Percentiles rank a stretch among this genome's conserved stretches.
Evolutionary conservation across 2,329 filamentous ascomycete species (phyloP).

Genomic region (Colletotrichum destructivum): DNA sequence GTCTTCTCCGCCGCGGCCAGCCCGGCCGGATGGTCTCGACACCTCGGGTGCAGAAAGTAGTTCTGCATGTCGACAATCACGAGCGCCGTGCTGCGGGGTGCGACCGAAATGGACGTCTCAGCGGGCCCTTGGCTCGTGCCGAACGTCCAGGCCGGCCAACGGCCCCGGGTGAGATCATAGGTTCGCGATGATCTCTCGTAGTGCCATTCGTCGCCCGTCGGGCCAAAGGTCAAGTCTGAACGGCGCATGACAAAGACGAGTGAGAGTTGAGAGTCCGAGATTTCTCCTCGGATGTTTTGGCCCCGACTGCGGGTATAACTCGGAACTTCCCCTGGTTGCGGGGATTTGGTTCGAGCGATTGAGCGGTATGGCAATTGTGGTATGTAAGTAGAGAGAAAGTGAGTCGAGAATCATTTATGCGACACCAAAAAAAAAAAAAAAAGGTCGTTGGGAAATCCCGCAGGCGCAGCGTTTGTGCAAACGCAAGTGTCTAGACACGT

Average conservation of each 20-base stretch:
- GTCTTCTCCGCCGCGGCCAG: conserved; percentile 58
- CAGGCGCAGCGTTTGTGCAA: conserved; percentile 5
- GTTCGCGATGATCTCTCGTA: conserved; percentile 39
- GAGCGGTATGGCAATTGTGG: not conserved
- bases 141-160: conserved; percentile 31
- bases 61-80: conserved; percentile 70
- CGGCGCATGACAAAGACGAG: conserved; percentile 21
- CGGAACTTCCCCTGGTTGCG: conserved; percentile 29
- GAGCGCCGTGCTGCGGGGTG: conserved; percentile 59
- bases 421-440: no score
- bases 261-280: conserved; percentile 15
- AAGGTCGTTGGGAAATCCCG: conserved; percentile 17
- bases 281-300: conserved; percentile 37
- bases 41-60: conserved; percentile 60
- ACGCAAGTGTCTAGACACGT: conserved; percentile 1
- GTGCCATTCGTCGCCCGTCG: conserved; percentile 38
- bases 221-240: conserved; percentile 37
- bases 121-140: conserved; percentile 35
- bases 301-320: conserved; percentile 29
- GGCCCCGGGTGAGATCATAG: conserved; percentile 41
- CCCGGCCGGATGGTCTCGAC: conserved; percentile 56
- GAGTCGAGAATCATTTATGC: conserved; percentile 21
- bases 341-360: conserved; percentile 24
- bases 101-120: conserved; percentile 52
- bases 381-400: conserved; percentile 8